Conservation (phyloP, 257 asterid species). For the Craterostigma plantagineum region DNA sequence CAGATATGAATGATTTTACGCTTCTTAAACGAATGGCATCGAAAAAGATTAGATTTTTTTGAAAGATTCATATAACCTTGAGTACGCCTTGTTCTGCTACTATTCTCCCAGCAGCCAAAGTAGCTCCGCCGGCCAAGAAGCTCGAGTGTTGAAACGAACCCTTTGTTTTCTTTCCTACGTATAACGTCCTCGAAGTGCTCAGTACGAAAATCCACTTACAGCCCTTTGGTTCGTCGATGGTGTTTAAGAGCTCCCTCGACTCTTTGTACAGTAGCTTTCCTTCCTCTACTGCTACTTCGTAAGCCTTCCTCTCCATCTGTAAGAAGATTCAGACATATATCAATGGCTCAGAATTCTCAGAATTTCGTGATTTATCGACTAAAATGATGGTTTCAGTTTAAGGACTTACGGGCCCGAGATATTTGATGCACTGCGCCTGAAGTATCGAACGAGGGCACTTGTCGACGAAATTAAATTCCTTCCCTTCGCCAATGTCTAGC, state of each 20-base stretch:
- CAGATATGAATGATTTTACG: not conserved
- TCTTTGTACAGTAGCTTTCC: slow-evolving; percentile 53
- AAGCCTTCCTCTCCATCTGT: slow-evolving; percentile 76
- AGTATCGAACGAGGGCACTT: slow-evolving; percentile 77
- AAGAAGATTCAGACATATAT: not conserved
- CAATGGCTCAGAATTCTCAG: too few species aligned
- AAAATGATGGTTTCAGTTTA: not conserved
- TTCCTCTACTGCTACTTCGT: slow-evolving; percentile 54
- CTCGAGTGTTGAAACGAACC: slow-evolving; percentile 89
- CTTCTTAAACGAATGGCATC: not conserved
- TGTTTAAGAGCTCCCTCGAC: slow-evolving; percentile 45
- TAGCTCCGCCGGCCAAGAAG: slow-evolving; percentile 95
- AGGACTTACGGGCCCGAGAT: slow-evolving; percentile 72
- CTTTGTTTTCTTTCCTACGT: slow-evolving; percentile 70
- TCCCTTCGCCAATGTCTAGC: slow-evolving; percentile 94
- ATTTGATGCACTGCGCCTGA: slow-evolving; percentile 93
- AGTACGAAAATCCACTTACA: slow-evolving; percentile 90
- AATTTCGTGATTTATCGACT: not conserved
- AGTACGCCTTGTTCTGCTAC: slow-evolving; percentile 59
- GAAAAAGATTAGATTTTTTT: too few species aligned
- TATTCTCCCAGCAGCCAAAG: slow-evolving; percentile 82
- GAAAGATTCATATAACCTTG: slow-evolving; percentile 27
- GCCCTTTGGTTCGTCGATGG: slow-evolving; percentile 43
- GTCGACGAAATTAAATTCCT: slow-evolving; percentile 53
- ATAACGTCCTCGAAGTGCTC: slow-evolving; percentile 60